A percentile compares a stretch with the other conserved stretches of the same genome.
phyloP scores from a whole-genome alignment of 805 yeast species.

The Metschnikowia hibisci region DNA sequence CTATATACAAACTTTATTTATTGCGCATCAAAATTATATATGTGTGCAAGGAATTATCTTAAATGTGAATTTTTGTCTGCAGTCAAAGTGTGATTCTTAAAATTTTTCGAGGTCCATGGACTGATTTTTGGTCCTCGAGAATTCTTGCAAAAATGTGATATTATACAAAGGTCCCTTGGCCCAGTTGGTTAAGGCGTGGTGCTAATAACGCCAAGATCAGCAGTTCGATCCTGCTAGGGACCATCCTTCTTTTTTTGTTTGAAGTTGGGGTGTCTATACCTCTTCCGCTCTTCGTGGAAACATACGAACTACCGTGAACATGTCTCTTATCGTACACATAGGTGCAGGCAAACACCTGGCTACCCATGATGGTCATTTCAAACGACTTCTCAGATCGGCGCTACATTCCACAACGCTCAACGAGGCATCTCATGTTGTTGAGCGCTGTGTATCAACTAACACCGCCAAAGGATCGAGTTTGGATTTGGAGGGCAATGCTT shows the following conservation, averaged over 20 bases:
- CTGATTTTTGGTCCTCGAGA: too few relatives aligned
- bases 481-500: conserved; percentile 37
- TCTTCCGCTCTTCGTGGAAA: too few relatives aligned
- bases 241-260: conserved; percentile 36
- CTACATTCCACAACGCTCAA: conserved; percentile 14
- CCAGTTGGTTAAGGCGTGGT: conserved; percentile 54
- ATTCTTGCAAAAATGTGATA: too few relatives aligned
- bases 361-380: conserved; percentile 20
- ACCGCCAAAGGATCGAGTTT: conserved; percentile 49
- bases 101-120: too few relatives aligned
- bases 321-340: conserved; percentile 34
- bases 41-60: too few relatives aligned
- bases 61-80: too few relatives aligned
- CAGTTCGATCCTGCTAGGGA: conserved; percentile 89
- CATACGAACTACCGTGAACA: neutral
- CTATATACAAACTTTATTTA: too few relatives aligned
- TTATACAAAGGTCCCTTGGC: conserved; percentile 42
- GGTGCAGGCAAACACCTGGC: conserved; percentile 50
- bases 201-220: conserved; percentile 64
- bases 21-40: too few relatives aligned
- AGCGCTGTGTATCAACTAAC: conserved; percentile 40
- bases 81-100: too few relatives aligned
- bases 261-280: neutral
- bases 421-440: conserved; percentile 26
- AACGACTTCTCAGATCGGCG: conserved; percentile 26